Evolutionary conservation across 2,329 filamentous ascomycete species (phyloP), one percentile per base, ranked within the genome.

Genomic region (Lachnellula occidentalis): DNA sequence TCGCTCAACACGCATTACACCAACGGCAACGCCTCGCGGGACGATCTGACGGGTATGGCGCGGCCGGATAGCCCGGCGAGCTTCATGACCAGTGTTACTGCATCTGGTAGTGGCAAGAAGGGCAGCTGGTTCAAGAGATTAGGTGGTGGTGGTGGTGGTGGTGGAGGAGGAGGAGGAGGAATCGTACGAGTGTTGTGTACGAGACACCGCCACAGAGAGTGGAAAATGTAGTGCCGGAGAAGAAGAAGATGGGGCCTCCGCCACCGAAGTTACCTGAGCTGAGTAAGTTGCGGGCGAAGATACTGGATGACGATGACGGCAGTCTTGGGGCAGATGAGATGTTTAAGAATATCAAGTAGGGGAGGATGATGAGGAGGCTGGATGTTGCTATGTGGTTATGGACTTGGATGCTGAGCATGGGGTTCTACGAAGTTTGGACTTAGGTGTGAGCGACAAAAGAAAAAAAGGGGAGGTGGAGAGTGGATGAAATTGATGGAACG

Each of bases 291-390:
- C 66, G 64, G 56, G 62, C 65, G 15, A 64, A 62, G 54, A 63
- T 69, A 49, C 52, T 55, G 9, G 61, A 64, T 24, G 57, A 62
- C 48, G 64, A 66, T 51, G 62, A 62, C 43, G 65, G 66, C 37
- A 65, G 64, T 41, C 52, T 70, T 21, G 67, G 66, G 7, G 68
- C 54, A 5, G 66, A 61, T 15, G 68, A 69, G n/a, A 60, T 70
- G 63, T 70, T 70, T 55, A 69, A 68, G 54, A 67, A 70, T 58
- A 70, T 70, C 51, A 68, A 67, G 59, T 69, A 64, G 53, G 45
- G 22, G 24, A 21, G 22, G 51, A 49, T 21, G 11, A 43, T 17
- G 27, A 21, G 15, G 34, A 54, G 27, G 45, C 58, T 58, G 56
- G 54, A 62, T 57, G 61, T 43, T 55, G 54, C 54, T 60, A 55